These are phyloP conservation scores for Boletus rex-veris DNA, from an alignment of 768 basidiomycete genomes.

Conservation along the genomic window DNA sequence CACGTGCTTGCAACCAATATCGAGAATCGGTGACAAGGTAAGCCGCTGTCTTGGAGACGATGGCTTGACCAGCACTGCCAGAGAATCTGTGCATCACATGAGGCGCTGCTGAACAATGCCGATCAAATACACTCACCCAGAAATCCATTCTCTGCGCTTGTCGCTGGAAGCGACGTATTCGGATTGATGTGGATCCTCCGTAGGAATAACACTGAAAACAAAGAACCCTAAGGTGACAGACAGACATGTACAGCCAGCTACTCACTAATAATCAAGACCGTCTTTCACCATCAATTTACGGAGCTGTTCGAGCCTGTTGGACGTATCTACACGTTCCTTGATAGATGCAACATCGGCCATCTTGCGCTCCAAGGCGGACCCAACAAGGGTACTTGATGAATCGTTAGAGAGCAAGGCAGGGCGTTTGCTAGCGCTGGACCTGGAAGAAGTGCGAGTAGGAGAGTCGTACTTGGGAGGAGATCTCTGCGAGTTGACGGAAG, in stretches of 20 bases:
- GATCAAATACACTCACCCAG: constrained; percentile 53
- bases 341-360: constrained; percentile 58
- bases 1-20: constrained; percentile 77
- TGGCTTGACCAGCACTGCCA: constrained; percentile 67
- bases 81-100: constrained; percentile 45
- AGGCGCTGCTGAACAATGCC: constrained; percentile 13
- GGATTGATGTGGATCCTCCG: constrained; percentile 79
- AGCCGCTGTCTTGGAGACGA: constrained; percentile 62
- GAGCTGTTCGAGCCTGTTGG: constrained; percentile 55
- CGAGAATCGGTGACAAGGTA: constrained; percentile 79
- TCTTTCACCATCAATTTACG: constrained; percentile 66
- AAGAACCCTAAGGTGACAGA: constrained; percentile 6
- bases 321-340: constrained; percentile 53
- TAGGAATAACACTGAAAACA: constrained; percentile 61
- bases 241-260: constrained; percentile 13
- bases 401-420: constrained; percentile 51
- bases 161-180: constrained; percentile 78
- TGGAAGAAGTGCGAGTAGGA: constrained; percentile 37
- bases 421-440: constrained; percentile 39
- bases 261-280: constrained; percentile 73
- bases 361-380: constrained; percentile 69
- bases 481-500: constrained; percentile 37
- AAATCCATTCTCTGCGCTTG: constrained; percentile 74
- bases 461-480: constrained; percentile 33
- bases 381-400: constrained; percentile 71